A percentile compares a stretch with the other conserved stretches of the same genome.
phyloP scores from a whole-genome alignment of 345 rosid genomes.

The Pseudoturritis turrita region DNA sequence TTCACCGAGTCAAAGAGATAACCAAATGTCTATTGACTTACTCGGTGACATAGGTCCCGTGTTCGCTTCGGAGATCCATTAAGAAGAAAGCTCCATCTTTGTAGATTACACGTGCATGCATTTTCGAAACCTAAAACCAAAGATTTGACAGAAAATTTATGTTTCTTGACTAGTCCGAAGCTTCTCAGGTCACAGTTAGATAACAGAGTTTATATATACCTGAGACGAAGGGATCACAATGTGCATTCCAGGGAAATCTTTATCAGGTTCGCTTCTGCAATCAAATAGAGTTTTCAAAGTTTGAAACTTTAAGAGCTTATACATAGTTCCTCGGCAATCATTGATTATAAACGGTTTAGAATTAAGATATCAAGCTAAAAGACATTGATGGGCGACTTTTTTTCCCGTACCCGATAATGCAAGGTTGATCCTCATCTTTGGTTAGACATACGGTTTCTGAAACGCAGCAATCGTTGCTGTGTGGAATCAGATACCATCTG shows the following conservation, averaged over 20 bases:
- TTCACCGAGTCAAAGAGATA: background rate
- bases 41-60: slow-evolving; percentile 74
- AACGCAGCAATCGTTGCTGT: slow-evolving; percentile 37
- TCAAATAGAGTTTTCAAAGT: background rate
- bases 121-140: slow-evolving; percentile 57
- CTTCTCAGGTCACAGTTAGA: background rate
- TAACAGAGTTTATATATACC: slow-evolving; percentile 34
- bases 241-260: slow-evolving; percentile 48
- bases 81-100: slow-evolving; percentile 72
- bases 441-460: slow-evolving; percentile 49
- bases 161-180: background rate
- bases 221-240: slow-evolving; percentile 54
- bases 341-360: background rate
- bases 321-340: background rate
- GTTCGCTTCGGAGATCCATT: slow-evolving; percentile 62
- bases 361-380: background rate
- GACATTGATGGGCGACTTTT: background rate
- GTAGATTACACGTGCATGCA: slow-evolving; percentile 69
- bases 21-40: slow-evolving; percentile 35
- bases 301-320: background rate
- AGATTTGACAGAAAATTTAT: background rate
- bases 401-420: slow-evolving; percentile 53
- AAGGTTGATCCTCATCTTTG: slow-evolving; percentile 54
- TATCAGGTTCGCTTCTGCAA: slow-evolving; percentile 55
- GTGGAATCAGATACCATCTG: slow-evolving; percentile 73